Percentiles rank a stretch among this genome's conserved stretches.
Conservation (phyloP, 139 green algal genomes). For the Pleodorina starrii region DNA sequence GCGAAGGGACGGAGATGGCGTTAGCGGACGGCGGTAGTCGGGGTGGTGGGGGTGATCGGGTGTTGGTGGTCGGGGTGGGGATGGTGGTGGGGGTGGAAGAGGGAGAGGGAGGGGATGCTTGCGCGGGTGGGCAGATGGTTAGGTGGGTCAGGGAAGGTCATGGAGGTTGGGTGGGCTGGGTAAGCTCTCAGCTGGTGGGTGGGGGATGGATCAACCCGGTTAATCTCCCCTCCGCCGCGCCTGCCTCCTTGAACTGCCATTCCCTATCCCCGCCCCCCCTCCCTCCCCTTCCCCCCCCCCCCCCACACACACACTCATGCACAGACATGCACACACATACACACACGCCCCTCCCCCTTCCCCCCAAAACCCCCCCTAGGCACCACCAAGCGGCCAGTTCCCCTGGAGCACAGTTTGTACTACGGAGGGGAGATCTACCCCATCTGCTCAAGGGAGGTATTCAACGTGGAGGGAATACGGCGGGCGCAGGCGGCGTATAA, state of each 20-base stretch:
- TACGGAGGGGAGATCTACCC: slow-evolving; percentile 86
- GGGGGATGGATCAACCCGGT: too few relatives aligned
- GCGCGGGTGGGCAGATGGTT: too few relatives aligned
- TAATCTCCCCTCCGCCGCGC: too few relatives aligned
- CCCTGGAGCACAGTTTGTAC: slow-evolving; percentile 96
- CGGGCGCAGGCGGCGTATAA: slow-evolving; percentile 22
- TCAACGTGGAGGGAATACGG: slow-evolving; percentile 61
- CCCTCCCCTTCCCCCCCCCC: background rate
- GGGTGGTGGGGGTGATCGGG: background rate
- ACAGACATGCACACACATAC: too few relatives aligned
- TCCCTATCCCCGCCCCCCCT: background rate
- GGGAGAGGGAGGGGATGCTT: too few relatives aligned
- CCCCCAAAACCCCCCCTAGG: slow-evolving; percentile 51
- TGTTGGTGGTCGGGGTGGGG: background rate
- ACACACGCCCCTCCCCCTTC: background rate
- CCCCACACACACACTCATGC: background rate
- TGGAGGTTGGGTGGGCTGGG: background rate
- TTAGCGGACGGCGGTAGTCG: too few relatives aligned
- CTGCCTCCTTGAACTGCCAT: background rate
- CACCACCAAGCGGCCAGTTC: slow-evolving; percentile 92
- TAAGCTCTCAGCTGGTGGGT: too few relatives aligned
- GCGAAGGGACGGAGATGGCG: too few relatives aligned
- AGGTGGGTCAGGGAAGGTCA: too few relatives aligned
- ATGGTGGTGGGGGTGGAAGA: too few relatives aligned
- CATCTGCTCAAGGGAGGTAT: slow-evolving; percentile 71